phyloP scores from a whole-genome alignment of 176 grass and related monocot species.

The Panicum miliaceum region DNA sequence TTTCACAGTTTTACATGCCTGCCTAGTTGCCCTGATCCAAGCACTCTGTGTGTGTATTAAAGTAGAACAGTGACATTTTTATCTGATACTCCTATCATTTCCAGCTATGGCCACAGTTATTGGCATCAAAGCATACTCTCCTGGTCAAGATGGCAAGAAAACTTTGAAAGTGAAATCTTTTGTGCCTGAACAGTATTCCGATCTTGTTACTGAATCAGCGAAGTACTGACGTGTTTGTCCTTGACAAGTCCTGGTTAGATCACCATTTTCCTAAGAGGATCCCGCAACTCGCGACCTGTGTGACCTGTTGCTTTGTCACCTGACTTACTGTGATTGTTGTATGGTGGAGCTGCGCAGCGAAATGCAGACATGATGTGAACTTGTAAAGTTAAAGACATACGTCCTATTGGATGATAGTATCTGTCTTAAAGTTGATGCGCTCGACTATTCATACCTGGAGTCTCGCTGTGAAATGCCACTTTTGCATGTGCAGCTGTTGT shows the following conservation, averaged over 20 bases:
- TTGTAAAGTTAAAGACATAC: slow-evolving; percentile 7
- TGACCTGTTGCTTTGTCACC: slow-evolving; percentile 13
- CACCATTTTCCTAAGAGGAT: background rate
- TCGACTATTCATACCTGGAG: background rate
- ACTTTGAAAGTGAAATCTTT: slow-evolving; percentile 77
- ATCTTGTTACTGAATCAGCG: slow-evolving; percentile 31
- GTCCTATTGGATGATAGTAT: background rate
- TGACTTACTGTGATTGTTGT: slow-evolving; percentile 1
- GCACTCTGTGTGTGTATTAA: slow-evolving; percentile 2
- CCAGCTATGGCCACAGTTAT: slow-evolving; percentile 64
- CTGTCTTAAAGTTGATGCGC: background rate
- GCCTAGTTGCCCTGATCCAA: slow-evolving; percentile 6
- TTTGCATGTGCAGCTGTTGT: background rate
- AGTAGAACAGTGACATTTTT: slow-evolving; percentile 16
- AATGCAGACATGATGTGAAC: slow-evolving; percentile 15
- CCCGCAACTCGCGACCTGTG: background rate
- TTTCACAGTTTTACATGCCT: slow-evolving; percentile 31
- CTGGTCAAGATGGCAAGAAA: slow-evolving; percentile 44
- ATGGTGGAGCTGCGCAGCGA: background rate
- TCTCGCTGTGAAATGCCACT: background rate
- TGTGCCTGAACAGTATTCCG: slow-evolving; percentile 62
- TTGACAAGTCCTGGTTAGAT: background rate
- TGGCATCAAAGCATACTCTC: slow-evolving; percentile 73
- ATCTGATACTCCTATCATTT: slow-evolving; percentile 36
- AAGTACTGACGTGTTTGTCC: slow-evolving; percentile 36